A percentile compares a stretch with the other conserved stretches of the same genome.
Evolutionary conservation across 768 basidiomycete genomes (phyloP).

Genomic region (Lentinula sp.): DNA sequence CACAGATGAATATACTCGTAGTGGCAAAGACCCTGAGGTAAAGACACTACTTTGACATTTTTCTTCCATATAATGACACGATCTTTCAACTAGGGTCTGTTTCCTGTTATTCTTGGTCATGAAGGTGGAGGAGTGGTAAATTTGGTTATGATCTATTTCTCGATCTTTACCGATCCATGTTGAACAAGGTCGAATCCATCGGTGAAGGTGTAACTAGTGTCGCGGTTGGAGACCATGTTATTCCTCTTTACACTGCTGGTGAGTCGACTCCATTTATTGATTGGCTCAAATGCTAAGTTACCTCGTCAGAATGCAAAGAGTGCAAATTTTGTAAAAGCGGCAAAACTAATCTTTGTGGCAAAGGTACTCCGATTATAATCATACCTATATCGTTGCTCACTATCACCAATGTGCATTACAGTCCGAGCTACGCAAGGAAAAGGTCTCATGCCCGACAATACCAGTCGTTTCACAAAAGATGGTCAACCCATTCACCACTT

Average conservation of each 20-base stretch:
- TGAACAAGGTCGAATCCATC: slow-evolving; percentile 83
- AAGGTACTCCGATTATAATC: slow-evolving; percentile 43
- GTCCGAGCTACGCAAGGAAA: slow-evolving; percentile 92
- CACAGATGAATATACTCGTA: slow-evolving; percentile 96
- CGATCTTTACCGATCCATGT: slow-evolving; percentile 2
- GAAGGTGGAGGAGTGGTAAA: slow-evolving; percentile 87
- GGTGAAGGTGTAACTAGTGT: slow-evolving; percentile 88
- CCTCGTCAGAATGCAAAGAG: slow-evolving; percentile 73
- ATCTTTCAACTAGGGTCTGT: slow-evolving; percentile 53
- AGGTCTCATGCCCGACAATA: slow-evolving; percentile 91
- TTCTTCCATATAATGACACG: slow-evolving; percentile 5
- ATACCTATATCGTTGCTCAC: neutral
- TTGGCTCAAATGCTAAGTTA: neutral
- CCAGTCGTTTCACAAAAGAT: slow-evolving; percentile 82
- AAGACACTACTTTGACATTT: neutral
- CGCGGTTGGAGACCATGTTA: slow-evolving; percentile 87
- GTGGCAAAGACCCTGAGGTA: slow-evolving; percentile 94
- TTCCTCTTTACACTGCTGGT: slow-evolving; percentile 96
- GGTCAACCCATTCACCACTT: slow-evolving; percentile 90
- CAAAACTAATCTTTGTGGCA: slow-evolving; percentile 98
- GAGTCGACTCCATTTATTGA: slow-evolving; percentile 11
- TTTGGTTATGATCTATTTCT: neutral
- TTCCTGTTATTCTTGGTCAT: slow-evolving; percentile 92
- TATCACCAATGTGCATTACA: slow-evolving; percentile 18
- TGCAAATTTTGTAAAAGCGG: slow-evolving; percentile 99